These are phyloP conservation scores for Rhizoctonia solani DNA, from an alignment of 1,284 basidiomycete genomes.

Conservation along the genomic window DNA sequence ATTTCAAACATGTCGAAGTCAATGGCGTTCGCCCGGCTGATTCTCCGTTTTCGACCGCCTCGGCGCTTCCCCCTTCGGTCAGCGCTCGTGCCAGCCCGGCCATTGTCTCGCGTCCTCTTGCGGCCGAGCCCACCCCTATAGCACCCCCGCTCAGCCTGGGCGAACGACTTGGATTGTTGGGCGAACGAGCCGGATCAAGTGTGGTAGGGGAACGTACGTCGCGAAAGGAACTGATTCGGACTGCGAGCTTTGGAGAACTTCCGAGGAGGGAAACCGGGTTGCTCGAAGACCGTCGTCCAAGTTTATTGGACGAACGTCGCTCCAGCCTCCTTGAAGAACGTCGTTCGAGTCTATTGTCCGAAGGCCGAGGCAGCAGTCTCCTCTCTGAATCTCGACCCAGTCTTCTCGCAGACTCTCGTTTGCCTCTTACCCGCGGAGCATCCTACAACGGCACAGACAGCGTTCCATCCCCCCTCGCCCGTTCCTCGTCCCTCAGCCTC, in stretches of 20 bases:
- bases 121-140: neutral
- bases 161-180: conserved; percentile 30
- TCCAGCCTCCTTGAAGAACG: conserved; percentile 12
- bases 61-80: conserved; percentile 20
- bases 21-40: conserved; percentile 9
- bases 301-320: conserved; percentile 7
- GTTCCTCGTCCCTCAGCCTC: conserved; percentile 18
- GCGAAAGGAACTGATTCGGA: conserved; percentile 21
- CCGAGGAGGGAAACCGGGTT: conserved; percentile 23
- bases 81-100: conserved; percentile 28
- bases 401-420: too few relatives aligned
- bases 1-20: conserved; percentile 30
- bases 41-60: conserved; percentile 27
- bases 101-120: conserved; percentile 3
- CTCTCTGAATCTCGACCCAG: too few relatives aligned
- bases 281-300: conserved; percentile 15
- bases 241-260: conserved; percentile 25
- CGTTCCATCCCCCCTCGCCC: conserved; percentile 6
- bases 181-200: conserved; percentile 18
- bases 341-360: neutral
- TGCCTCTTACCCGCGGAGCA: too few relatives aligned
- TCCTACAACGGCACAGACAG: too few relatives aligned
- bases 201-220: conserved; percentile 24
- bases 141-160: neutral
- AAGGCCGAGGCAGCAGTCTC: too few relatives aligned